Base-by-base conservation (phyloP, 2,329 filamentous ascomycete species). In the Teratosphaeriaceae sp. region DNA sequence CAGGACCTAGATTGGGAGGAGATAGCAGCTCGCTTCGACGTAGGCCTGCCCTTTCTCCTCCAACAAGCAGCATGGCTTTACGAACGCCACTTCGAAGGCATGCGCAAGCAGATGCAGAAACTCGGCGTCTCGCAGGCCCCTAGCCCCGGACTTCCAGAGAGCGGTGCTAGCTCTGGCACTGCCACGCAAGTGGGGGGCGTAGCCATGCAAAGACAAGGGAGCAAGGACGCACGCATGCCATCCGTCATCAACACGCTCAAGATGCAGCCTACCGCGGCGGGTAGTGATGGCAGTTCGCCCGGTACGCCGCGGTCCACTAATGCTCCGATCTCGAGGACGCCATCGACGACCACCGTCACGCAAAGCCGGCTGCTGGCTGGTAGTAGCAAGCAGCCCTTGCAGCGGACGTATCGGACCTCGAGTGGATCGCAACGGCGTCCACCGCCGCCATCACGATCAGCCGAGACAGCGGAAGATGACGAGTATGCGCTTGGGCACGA, bases 41-140 rank as follows among this genome's bases (percentile, higher is more conserved):
- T 96, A 16, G 84, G 86, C 20, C 79, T 94, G 45, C 77, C 88
- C 30, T 97, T 97, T 59, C 75, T 98, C 23, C 78, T 96, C 13
- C 87, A 95, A 61, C 88, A 98, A 66, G 88, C 88, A 50, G 88
- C 88, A 64, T 95, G 88, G 78, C 78, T 97, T 5, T 95, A 92
- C 59, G 89, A 97, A 62, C 77, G 86, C 40, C 88, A 97, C 67
- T 78, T 94, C 21, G 85, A 86, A 1, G 88, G 96, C 62, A 86
- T 97, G 37, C 80, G 87, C 52, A 88, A 85, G 16, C 88, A 96
- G 67, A 88, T 97, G 71, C 80, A 85, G 48, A 92, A 84, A 59
- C 79, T 82, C 33, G 79, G 76, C 42, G 50, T 26, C 16, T 37
- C 18, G 16, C 37, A 44, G 7, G 46, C 34, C 6, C 34, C 39